Evolutionary conservation across 495 filamentous ascomycete species (phyloP).

Genomic region (Tuber calosporum): DNA sequence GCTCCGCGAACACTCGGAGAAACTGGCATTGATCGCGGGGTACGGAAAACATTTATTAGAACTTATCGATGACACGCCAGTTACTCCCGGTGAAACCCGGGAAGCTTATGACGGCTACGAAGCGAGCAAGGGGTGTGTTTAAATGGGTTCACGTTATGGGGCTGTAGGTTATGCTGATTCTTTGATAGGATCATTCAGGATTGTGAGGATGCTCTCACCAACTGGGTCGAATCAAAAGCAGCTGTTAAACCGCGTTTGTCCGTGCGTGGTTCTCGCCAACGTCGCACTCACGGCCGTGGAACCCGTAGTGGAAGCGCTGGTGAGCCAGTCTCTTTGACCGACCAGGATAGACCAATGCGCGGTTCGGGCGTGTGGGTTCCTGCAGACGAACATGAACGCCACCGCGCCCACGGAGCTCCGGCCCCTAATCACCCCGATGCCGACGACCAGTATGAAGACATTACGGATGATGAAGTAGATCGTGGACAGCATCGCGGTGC

Average conservation of each 20-base stretch:
- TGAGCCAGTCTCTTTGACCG: slow-evolving; percentile 69
- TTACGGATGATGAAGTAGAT: slow-evolving; percentile 47
- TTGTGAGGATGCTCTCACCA: slow-evolving; percentile 92
- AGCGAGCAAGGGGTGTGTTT: slow-evolving; percentile 72
- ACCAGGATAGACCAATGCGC: slow-evolving; percentile 76
- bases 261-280: slow-evolving; percentile 74
- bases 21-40: slow-evolving; percentile 93
- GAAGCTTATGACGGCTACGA: slow-evolving; percentile 97
- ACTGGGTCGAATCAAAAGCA: slow-evolving; percentile 88
- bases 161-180: background rate
- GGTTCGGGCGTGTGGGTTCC: slow-evolving; percentile 76
- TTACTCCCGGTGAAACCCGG: slow-evolving; percentile 94
- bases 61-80: slow-evolving; percentile 89
- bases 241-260: slow-evolving; percentile 79
- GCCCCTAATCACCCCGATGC: slow-evolving; percentile 45
- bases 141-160: background rate
- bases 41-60: slow-evolving; percentile 96
- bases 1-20: slow-evolving; percentile 94
- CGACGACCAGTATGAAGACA: slow-evolving; percentile 54
- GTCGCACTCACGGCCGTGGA: slow-evolving; percentile 60
- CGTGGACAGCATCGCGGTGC: slow-evolving; percentile 8
- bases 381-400: slow-evolving; percentile 62
- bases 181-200: slow-evolving; percentile 81
- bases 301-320: slow-evolving; percentile 46
- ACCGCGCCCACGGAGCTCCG: slow-evolving; percentile 33